Conservation (phyloP, 2,329 filamentous ascomycete genomes). For the Botrytis hyacinthi region DNA sequence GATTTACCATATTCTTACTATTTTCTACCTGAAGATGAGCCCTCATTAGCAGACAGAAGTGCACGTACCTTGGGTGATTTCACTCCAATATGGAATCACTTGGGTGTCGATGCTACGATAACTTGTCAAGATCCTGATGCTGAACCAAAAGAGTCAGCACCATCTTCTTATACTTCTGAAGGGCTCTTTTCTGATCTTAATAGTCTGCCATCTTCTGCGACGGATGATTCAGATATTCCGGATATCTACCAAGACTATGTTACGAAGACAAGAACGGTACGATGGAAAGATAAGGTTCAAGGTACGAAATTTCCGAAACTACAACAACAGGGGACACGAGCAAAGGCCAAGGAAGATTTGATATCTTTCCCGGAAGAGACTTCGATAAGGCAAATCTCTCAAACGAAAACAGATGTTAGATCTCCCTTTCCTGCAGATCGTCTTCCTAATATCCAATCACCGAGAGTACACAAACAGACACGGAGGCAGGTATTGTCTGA, state of each 20-base stretch:
- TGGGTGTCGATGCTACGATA: background rate
- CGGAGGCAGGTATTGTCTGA: background rate
- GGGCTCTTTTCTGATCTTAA: background rate
- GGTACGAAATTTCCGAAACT: background rate
- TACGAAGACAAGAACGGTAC: slow-evolving; percentile 18
- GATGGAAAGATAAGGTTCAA: slow-evolving; percentile 19
- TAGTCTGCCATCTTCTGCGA: background rate
- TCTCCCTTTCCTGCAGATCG: slow-evolving; percentile 10
- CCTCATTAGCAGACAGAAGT: background rate
- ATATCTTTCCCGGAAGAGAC: background rate
- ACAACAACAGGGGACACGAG: background rate
- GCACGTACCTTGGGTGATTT: slow-evolving; percentile 11
- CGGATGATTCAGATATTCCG: slow-evolving; percentile 1
- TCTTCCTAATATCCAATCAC: background rate
- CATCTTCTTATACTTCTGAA: slow-evolving; percentile 9
- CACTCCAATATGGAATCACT: slow-evolving; percentile 11
- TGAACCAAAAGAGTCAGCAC: background rate
- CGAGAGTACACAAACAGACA: background rate
- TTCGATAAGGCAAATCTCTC: background rate
- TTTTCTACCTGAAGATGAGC: background rate
- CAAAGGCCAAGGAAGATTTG: background rate
- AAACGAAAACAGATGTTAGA: background rate
- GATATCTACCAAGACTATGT: slow-evolving; percentile 7
- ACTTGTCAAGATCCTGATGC: background rate
- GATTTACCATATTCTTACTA: background rate